Evolutionary conservation across 305 asterid genomes (phyloP).

Genomic region (Fraxinus greggii): DNA sequence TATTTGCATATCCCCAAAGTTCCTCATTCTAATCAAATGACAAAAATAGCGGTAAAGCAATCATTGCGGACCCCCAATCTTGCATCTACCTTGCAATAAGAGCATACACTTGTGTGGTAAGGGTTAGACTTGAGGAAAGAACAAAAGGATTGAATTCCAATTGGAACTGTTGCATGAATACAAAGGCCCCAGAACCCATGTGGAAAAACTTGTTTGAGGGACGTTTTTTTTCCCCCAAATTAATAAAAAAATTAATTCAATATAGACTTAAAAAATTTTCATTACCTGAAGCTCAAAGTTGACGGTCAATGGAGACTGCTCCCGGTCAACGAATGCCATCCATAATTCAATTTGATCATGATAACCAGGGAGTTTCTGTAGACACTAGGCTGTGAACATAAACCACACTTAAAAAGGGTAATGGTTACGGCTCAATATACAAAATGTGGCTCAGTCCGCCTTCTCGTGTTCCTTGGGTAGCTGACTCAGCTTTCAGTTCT

Average conservation of each 20-base stretch:
- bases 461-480: not conserved
- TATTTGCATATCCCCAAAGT: not conserved
- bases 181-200: not conserved
- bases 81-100: not conserved
- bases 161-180: not conserved
- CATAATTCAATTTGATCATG: not conserved
- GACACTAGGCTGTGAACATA: not conserved
- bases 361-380: not conserved
- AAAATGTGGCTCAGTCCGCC: not conserved
- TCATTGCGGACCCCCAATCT: not conserved
- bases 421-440: not conserved
- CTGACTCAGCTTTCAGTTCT: not conserved
- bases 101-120: not conserved
- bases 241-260: not conserved
- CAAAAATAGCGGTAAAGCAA: not conserved
- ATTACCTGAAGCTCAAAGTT: not conserved
- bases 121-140: not conserved
- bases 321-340: not conserved
- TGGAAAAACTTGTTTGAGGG: not conserved
- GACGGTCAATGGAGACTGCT: not conserved
- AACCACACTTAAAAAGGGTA: not conserved
- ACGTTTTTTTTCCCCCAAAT: not conserved
- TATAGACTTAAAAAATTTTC: not conserved
- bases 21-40: not conserved
- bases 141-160: not conserved